A percentile compares a stretch with the other conserved stretches of the same genome.
phyloP scores from a whole-genome alignment of 441 rosid genomes.

The Metrosideros polymorpha region DNA sequence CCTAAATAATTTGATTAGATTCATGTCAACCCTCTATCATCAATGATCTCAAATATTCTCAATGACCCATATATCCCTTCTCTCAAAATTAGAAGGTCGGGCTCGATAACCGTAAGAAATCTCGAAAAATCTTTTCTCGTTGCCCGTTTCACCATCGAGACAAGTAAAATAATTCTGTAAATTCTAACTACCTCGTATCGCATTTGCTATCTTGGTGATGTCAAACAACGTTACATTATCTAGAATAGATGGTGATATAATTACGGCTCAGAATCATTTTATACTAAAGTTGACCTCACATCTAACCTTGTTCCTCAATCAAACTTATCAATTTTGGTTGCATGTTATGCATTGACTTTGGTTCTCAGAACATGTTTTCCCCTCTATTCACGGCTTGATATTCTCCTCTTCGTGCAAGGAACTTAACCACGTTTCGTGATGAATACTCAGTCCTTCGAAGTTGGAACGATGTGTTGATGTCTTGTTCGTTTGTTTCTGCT shows the following conservation, averaged over 20 bases:
- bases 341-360: background rate
- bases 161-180: fast-evolving
- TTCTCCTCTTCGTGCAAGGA: background rate
- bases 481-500: background rate
- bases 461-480: background rate
- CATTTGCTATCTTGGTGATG: background rate
- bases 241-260: background rate
- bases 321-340: background rate
- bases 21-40: fast-evolving
- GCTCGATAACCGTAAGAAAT: fast-evolving
- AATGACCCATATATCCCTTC: fast-evolving
- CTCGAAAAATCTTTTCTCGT: fast-evolving
- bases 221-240: fast-evolving
- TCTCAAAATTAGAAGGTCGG: fast-evolving
- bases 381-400: background rate
- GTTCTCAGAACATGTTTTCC: background rate
- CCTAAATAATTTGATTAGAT: background rate
- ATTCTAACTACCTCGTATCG: fast-evolving
- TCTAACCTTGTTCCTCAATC: background rate
- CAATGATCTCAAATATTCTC: fast-evolving
- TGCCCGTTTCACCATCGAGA: fast-evolving
- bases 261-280: background rate
- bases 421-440: background rate
- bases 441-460: background rate
- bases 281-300: background rate